Base-by-base conservation (phyloP, 345 rosid genomes). In the Pistacia vera region DNA sequence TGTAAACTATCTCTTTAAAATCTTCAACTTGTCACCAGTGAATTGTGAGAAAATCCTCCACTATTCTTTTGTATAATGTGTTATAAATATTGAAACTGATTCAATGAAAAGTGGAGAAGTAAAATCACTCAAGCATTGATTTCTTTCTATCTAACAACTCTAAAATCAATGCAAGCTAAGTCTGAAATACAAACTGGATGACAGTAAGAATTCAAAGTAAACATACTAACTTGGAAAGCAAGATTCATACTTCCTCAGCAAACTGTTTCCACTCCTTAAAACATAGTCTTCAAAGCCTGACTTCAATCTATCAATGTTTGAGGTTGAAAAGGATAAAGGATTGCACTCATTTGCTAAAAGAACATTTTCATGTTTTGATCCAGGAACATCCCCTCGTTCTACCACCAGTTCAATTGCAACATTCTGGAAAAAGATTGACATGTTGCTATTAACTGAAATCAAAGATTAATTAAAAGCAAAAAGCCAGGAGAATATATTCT, bases 211-310 rank as follows among this genome's bases (percentile, higher is more conserved):
- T 63, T 61, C 25, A 6, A 33, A 30, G 67, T 48, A 66, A 77
- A 66, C 78, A 73, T 84, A 91, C 92, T 88, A 76, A 62, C 66
- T 81, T 56, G 81, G 66, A 71, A 88, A 88, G 91, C 94, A 91
- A 41, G 74, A 71, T 60, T 81, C 85, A 56, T 94, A 88, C 59
- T 78, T 83, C 51, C 78, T 71, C 57, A 61, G 76, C 77, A 87
- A 69, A 80, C 73, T 82, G 44, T 89, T 83, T 66, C 87, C 80
- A 78, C 89, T 92, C 83, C 75, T 93, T 78, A 89, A 56, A 74
- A 93, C 87, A 75, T 90, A 90, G 85, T 88, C 94, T 83, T 88
- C 88, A 68, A 92, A 84, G 84, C 99, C 98, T 66, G 87, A 90
- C 79, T 84, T 87, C 78, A 96, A 70, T 52, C 90, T 85, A 79